Evolutionary conservation across 2,329 filamentous ascomycete genomes (phyloP), one percentile per base, ranked within the genome.

Genomic region (Paramyrothecium roridum): DNA sequence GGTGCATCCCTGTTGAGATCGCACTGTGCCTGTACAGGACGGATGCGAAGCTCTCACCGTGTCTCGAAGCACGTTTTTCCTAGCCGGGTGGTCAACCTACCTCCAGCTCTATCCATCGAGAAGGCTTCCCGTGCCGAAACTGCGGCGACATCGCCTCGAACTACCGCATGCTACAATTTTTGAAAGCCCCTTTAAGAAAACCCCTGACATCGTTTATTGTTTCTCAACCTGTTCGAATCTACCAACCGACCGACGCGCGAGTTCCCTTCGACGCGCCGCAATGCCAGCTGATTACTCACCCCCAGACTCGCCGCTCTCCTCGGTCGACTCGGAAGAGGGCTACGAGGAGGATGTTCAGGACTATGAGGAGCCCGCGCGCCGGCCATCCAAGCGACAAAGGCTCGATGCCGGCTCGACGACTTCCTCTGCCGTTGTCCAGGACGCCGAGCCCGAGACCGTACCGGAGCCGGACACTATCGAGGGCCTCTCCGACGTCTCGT

Each of bases 401-500:
- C 60, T 77, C 19, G 74, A 74, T 50, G 72, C 69, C 54, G 73
- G 73, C 23, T 80, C 77, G 22, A 76, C 73, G 22, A 73, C 76
- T 11, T 78, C 77, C 12, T 76, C 78, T 0, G 75, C 77, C 17
- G 67, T 74, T 12, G 67, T 76, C 50, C 70, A 68, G 30, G 73
- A 75, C 21, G 71, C 67, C 23, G 77, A 79, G 54, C 71, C 71
- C 50, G 79, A 82, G 48, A 67, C 75, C 10, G 76, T 77, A 3
- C 75, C 75, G 13, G 74, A 80, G 52, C 71, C 81, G 57, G 72
- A 85, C 70, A 71, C 82, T 62, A 74, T 84, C 47, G 81, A 83
- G 57, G 80, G 77, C 63, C 75, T 83, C 75, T 84, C 85, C 52
- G 89, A 92, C 53, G 87, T 98, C 57, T 96, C 92, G 8, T 91